Evolutionary conservation across 768 basidiomycete genomes (phyloP).

Genomic region (Tubosaeta sp.): DNA sequence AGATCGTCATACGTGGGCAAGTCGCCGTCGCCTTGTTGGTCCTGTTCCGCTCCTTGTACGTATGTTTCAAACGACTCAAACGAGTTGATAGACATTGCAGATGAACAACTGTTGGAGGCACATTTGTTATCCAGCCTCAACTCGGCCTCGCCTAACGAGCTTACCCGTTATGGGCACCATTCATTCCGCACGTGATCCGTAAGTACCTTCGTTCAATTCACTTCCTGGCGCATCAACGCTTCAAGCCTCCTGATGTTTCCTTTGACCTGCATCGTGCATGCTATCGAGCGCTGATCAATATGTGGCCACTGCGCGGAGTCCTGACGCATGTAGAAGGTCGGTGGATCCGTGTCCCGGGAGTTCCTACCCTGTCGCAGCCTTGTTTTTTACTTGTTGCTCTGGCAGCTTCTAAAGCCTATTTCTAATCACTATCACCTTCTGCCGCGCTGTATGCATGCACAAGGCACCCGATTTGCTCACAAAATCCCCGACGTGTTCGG

Average conservation of each 20-base stretch:
- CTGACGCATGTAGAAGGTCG: neutral
- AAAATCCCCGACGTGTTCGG: conserved; percentile 7
- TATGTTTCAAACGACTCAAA: conserved; percentile 25
- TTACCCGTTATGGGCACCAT: neutral
- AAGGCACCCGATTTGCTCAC: neutral
- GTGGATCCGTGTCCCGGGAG: neutral
- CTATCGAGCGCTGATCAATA: neutral
- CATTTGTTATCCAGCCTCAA: neutral
- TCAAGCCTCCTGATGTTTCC: neutral
- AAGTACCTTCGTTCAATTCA: too few relatives aligned
- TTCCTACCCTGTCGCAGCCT: neutral
- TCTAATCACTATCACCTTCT: neutral
- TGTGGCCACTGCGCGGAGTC: too few relatives aligned
- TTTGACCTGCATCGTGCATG: neutral
- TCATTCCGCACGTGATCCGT: conserved; percentile 10
- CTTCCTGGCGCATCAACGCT: too few relatives aligned
- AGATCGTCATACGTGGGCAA: conserved; percentile 81
- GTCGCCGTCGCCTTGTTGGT: conserved; percentile 44
- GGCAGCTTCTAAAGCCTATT: neutral
- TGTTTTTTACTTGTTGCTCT: neutral
- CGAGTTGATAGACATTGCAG: conserved; percentile 20
- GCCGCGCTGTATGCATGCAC: neutral
- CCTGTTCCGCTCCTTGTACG: conserved; percentile 36
- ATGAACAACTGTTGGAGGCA: neutral
- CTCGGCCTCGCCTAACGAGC: neutral